Evolutionary conservation across 2,329 filamentous ascomycete genomes (phyloP).

Genomic region (Nemania sp.): DNA sequence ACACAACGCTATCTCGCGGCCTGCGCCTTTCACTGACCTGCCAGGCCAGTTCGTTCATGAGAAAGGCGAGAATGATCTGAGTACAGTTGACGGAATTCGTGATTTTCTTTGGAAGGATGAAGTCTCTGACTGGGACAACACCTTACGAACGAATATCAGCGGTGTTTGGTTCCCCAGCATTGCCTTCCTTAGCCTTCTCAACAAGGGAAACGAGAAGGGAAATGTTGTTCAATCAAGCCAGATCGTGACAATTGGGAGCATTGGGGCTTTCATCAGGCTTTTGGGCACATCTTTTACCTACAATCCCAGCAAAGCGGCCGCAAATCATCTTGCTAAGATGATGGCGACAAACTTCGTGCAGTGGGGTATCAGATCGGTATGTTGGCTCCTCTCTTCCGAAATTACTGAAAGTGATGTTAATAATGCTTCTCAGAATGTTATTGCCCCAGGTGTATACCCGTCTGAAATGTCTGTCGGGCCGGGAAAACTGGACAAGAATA

Average conservation of each 20-base stretch:
- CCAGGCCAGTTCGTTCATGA: slow-evolving; percentile 22
- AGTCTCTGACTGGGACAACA: slow-evolving; percentile 22
- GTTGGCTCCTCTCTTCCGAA: not conserved
- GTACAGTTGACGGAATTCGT: slow-evolving; percentile 21
- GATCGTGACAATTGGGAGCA: slow-evolving; percentile 19
- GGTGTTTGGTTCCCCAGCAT: slow-evolving; percentile 23
- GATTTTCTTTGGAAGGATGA: slow-evolving; percentile 24
- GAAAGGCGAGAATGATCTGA: slow-evolving; percentile 16
- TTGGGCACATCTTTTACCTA: slow-evolving; percentile 19
- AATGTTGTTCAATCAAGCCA: slow-evolving; percentile 21
- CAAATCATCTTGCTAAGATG: slow-evolving; percentile 22
- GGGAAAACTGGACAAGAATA: slow-evolving; percentile 18
- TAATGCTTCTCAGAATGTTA: slow-evolving; percentile 11
- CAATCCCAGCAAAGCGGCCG: slow-evolving; percentile 19
- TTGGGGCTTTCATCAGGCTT: slow-evolving; percentile 20
- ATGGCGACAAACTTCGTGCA: slow-evolving; percentile 26
- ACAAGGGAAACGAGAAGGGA: slow-evolving; percentile 21
- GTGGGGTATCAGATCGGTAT: slow-evolving; percentile 22
- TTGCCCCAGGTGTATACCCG: slow-evolving; percentile 21
- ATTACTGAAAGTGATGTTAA: not conserved
- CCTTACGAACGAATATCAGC: slow-evolving; percentile 21
- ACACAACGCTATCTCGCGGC: slow-evolving; percentile 18
- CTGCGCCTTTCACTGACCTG: slow-evolving; percentile 13
- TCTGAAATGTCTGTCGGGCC: slow-evolving; percentile 21
- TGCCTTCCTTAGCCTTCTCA: slow-evolving; percentile 22